Base-by-base conservation (phyloP, 2,329 filamentous ascomycete species). In the Fusarium sp. region DNA sequence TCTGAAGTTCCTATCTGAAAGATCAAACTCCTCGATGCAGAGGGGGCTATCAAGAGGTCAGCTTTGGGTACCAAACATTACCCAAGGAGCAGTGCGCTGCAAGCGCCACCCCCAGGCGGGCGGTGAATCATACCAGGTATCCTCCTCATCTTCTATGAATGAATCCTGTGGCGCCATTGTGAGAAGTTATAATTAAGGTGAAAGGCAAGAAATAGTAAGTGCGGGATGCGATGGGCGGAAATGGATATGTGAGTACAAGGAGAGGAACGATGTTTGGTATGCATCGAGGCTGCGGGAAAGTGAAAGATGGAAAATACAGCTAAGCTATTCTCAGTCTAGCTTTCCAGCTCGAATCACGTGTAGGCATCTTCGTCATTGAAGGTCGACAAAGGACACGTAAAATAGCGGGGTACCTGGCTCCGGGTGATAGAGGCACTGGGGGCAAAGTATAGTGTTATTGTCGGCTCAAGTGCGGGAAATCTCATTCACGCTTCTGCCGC, bases 1-100 rank as follows among this genome's bases (percentile, higher is more conserved):
- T 80, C 93, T 91, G 84, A 99, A 99, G 84, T 97, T 98, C 83
- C 94, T 94, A 87, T 99, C 96, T 47, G 95, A 97, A 57, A 99
- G 91, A 84, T 99, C 97, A 81, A 99, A 97, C 86, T 99, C 97
- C 85, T 99, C 96, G 81, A 99, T 97, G 82, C 96, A 99, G 74
- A 99, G 92, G 77, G 96, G 96, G 84, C 96, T 99, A 79, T 72
- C n/a, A 58, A 30, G 32, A 58, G 51, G 63, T 80, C 66, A 79
- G 72, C 72, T 74, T 70, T 59, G 64, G 69, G 62, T 72, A 71
- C 70, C 72, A 44, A 72, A 75, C 59, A 60, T 55, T 63, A 76
- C 70, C 70, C 70, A 64, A 77, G 66, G 69, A 69, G 69, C 68
- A 71, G 63, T 69, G 66, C 57, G 47, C 72, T 71, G 57, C 51